phyloP scores from a whole-genome alignment of 805 yeast species.

The Ogataea paradorogensis region DNA sequence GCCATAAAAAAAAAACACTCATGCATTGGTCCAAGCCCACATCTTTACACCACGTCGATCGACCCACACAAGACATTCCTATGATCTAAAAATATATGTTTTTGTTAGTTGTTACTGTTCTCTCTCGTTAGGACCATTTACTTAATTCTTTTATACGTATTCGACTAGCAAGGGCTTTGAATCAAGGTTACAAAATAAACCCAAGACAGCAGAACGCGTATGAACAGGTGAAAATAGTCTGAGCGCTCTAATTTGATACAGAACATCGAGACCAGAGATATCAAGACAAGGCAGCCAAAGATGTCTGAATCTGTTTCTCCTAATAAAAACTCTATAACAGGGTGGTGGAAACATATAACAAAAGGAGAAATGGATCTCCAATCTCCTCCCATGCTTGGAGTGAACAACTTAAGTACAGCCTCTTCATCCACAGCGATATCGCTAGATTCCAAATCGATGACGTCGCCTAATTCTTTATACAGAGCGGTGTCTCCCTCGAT shows the following conservation, averaged over 20 bases:
- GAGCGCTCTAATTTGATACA: neutral
- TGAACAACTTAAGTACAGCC: slow-evolving; percentile 1
- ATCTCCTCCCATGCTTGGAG: slow-evolving; percentile 15
- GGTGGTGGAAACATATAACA: slow-evolving; percentile 33
- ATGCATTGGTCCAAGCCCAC: slow-evolving; percentile 1
- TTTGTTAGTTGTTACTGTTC: slow-evolving; percentile 1
- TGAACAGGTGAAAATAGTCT: neutral
- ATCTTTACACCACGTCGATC: slow-evolving; percentile 11
- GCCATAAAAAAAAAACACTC: slow-evolving; percentile 3
- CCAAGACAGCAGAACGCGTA: neutral
- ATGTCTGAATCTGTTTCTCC: slow-evolving; percentile 30
- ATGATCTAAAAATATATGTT: slow-evolving; percentile 9
- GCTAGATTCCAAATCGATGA: slow-evolving; percentile 6
- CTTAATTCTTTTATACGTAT: neutral
- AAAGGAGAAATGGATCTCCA: slow-evolving; percentile 17
- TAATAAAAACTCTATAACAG: slow-evolving; percentile 26
- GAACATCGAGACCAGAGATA: neutral
- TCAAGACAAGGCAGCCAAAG: neutral
- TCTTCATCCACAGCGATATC: slow-evolving; percentile 10
- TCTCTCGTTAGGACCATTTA: slow-evolving; percentile 1
- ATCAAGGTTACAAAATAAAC: neutral
- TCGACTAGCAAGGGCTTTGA: neutral
- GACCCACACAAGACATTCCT: slow-evolving; percentile 3
- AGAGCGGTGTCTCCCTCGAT: slow-evolving; percentile 16
- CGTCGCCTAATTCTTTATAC: slow-evolving; percentile 14